Conservation (phyloP, 345 rosid genomes). For the Aquilaria sinensis region DNA sequence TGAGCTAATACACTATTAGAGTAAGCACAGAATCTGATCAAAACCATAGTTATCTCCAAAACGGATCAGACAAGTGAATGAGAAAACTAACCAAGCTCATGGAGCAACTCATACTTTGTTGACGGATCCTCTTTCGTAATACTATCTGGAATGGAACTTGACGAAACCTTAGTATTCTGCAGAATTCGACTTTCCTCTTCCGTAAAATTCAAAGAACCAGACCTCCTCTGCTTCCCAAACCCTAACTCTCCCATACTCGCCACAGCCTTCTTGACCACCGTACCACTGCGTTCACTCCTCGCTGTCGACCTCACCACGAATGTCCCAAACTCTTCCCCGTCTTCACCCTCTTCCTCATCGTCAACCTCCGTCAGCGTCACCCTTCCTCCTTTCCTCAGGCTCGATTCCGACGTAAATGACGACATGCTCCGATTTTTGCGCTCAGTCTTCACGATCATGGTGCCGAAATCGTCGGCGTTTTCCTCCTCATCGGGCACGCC, state of each 20-base stretch:
- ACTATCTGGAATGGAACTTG: slow-evolving; percentile 84
- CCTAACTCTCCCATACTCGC: slow-evolving; percentile 51
- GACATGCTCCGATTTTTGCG: slow-evolving; percentile 23
- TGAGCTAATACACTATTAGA: background rate
- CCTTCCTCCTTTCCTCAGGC: slow-evolving; percentile 24
- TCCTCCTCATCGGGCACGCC: slow-evolving; percentile 51
- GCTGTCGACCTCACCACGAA: slow-evolving; percentile 64
- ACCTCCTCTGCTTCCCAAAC: slow-evolving; percentile 48
- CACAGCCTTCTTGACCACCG: slow-evolving; percentile 53
- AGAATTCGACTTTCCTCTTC: slow-evolving; percentile 38
- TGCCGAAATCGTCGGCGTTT: slow-evolving; percentile 49
- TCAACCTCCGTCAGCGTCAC: slow-evolving; percentile 29
- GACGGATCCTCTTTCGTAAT: slow-evolving; percentile 87
- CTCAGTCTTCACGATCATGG: slow-evolving; percentile 72
- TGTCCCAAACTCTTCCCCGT: slow-evolving; percentile 60
- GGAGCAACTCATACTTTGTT: slow-evolving; percentile 89
- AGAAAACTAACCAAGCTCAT: slow-evolving; percentile 68
- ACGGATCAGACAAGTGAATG: background rate
- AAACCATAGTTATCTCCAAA: background rate
- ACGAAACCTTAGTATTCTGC: slow-evolving; percentile 55
- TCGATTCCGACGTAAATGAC: slow-evolving; percentile 25
- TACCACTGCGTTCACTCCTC: slow-evolving; percentile 22
- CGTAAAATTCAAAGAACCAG: slow-evolving; percentile 34
- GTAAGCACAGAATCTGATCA: background rate
- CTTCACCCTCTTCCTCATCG: slow-evolving; percentile 40